A percentile compares a stretch with the other conserved stretches of the same genome.
These are phyloP conservation scores for Neurospora sp. DNA, from an alignment of 495 filamentous ascomycete genomes.

Conservation along the genomic window DNA sequence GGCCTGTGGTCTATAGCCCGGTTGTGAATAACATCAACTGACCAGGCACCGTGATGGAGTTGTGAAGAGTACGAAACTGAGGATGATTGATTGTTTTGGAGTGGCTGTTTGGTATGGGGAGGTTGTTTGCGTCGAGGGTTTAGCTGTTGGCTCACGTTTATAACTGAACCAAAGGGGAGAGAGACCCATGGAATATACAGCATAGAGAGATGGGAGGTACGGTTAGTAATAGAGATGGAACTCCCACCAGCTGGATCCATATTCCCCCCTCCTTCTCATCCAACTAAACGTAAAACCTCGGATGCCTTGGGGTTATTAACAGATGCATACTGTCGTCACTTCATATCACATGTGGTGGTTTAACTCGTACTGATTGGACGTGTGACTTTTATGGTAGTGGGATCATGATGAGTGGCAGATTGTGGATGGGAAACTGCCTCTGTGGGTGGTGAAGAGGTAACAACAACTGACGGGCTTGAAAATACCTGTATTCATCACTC, in stretches of 20 bases:
- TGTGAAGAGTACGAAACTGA: neutral
- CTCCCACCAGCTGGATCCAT: neutral
- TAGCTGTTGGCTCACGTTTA: neutral
- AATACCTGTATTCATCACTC: neutral
- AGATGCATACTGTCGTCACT: constrained; percentile 11
- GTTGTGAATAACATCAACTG: neutral
- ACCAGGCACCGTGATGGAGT: neutral
- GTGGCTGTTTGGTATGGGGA: neutral
- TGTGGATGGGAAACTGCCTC: neutral
- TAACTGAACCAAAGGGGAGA: neutral
- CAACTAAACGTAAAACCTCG: neutral
- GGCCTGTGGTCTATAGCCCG: neutral
- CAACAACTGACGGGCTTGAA: neutral
- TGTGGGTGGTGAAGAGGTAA: neutral
- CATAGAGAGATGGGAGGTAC: neutral
- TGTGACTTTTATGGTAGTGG: constrained; percentile 6
- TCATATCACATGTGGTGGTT: constrained; percentile 12
- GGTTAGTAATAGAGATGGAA: neutral
- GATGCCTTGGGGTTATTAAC: neutral
- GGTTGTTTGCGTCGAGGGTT: neutral
- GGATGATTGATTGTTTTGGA: neutral
- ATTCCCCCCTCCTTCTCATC: neutral
- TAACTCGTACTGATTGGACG: constrained; percentile 9
- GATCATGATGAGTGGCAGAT: neutral
- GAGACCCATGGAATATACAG: neutral